Base-by-base conservation (phyloP, 1,284 basidiomycete species). In the Microbotryum scabiosae region DNA sequence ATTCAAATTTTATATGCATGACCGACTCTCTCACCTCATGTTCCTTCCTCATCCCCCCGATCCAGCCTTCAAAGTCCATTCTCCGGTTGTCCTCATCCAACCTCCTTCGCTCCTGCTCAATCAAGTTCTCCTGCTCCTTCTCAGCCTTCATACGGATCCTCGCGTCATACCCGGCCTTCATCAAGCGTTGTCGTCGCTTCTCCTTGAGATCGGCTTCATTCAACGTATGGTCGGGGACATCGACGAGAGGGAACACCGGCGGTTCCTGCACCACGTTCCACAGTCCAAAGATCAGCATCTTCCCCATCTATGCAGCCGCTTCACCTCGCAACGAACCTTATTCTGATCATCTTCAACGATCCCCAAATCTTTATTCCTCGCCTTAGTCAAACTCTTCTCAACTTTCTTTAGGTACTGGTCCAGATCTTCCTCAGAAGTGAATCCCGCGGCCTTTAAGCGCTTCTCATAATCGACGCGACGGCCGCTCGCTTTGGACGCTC, bases 91-190 rank as follows among this genome's bases (percentile, higher is more conserved):
- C 85, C 56, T 86, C 85, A 61, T 97, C 94, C 51, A 79, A 78
- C 57, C 80, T 79, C 67, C 86, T 85, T 63, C 86, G 84, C 10
- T 61, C 61, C 36, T 57, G 61, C 23, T 54, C 57, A 41, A 88
- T 84, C 70, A 86, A 85, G 56, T 80, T 81, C 74, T 90, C 90
- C 28, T 84, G 83, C 70, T 90, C 87, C 69, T 97, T 97, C 75
- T 98, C 94, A 43, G 85, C 85, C 66, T 89, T 84, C 0, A 84
- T 82, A 8, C 91, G 84, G 54, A 85, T 82, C 14, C 96, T 85
- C 0, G 94, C 92, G 61, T 98, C 96, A 76, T 88, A 93, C 0
- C 90, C 91, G 0, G 93, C 91, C 76, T 97, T 98, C 79, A 96
- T 80, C 44, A 98, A 79, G 64, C 85, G 86, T 75, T 98, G 96